Percentiles rank a stretch among this genome's conserved stretches.
Conservation (phyloP, 2,329 filamentous ascomycete genomes). For the Diplodia scrobiculata region DNA sequence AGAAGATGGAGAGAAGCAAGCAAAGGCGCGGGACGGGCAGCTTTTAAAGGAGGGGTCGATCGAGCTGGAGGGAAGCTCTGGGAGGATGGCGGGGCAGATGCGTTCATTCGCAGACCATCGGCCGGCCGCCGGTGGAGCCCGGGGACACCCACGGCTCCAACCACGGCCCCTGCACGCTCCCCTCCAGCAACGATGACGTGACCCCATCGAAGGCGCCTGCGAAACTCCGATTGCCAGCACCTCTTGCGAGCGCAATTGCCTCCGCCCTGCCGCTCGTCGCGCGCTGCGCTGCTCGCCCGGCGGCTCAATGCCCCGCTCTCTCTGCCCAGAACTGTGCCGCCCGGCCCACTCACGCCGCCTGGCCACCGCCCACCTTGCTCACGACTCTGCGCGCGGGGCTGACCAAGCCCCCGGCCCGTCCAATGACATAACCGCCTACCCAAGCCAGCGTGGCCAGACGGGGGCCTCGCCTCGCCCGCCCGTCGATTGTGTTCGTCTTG, state of each 20-base stretch:
- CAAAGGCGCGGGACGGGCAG: background rate
- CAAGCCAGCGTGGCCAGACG: constrained; percentile 21
- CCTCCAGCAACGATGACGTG: constrained; percentile 16
- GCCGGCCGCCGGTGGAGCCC: constrained; percentile 16
- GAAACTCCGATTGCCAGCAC: constrained; percentile 14
- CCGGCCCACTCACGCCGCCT: constrained; percentile 1
- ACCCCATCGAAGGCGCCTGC: constrained; percentile 15
- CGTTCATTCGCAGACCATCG: constrained; percentile 20
- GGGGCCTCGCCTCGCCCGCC: background rate
- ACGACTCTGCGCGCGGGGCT: constrained; percentile 20
- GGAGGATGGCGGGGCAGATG: constrained; percentile 19
- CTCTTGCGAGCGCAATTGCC: background rate
- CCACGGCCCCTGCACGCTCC: background rate
- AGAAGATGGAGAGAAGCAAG: background rate
- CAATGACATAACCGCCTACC: constrained; percentile 22
- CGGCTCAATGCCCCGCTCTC: background rate
- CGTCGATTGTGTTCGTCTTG: background rate
- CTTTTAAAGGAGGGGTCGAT: constrained; percentile 27
- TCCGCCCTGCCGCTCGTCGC: background rate
- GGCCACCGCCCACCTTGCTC: constrained; percentile 4
- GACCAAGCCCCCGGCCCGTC: constrained; percentile 11
- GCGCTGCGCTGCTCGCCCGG: background rate
- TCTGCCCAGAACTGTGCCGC: background rate
- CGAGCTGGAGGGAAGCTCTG: constrained; percentile 16
- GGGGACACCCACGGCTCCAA: constrained; percentile 16